These are phyloP conservation scores for Tuber melanosporum DNA, from an alignment of 495 filamentous ascomycete genomes.

Conservation along the genomic window DNA sequence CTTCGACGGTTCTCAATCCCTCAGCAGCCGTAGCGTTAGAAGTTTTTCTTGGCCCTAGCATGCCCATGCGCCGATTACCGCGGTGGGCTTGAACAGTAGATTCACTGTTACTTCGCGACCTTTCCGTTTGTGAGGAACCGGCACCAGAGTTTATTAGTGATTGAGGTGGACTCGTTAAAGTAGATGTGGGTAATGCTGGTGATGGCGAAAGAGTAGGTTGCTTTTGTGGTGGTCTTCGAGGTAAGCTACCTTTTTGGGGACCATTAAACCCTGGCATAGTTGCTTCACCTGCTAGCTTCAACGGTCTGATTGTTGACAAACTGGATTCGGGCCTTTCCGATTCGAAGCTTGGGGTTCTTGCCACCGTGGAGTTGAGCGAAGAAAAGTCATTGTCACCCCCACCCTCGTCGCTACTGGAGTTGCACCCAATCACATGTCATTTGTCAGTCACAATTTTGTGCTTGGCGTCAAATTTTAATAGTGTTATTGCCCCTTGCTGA, in stretches of 20 bases:
- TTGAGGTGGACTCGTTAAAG: conserved; percentile 11
- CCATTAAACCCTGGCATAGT: background rate
- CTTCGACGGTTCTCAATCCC: conserved; percentile 69
- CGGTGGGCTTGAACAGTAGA: conserved; percentile 55
- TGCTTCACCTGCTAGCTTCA: conserved; percentile 14
- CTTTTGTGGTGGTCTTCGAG: conserved; percentile 33
- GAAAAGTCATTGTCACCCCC: conserved; percentile 44
- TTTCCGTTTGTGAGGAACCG: conserved; percentile 52
- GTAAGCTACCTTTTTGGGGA: conserved; percentile 18
- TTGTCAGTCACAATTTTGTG: conserved; percentile 12
- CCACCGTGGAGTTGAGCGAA: conserved; percentile 38
- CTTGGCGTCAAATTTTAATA: background rate
- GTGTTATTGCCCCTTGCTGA: conserved; percentile 33
- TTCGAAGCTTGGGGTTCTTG: conserved; percentile 32
- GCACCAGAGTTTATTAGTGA: background rate
- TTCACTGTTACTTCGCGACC: conserved; percentile 85
- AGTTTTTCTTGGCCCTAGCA: conserved; percentile 63
- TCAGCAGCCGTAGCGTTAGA: conserved; percentile 40
- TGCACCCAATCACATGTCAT: conserved; percentile 4
- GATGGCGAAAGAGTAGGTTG: conserved; percentile 10
- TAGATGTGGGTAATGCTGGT: conserved; percentile 14
- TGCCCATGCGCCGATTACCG: conserved; percentile 69
- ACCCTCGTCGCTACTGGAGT: conserved; percentile 47
- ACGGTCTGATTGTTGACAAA: conserved; percentile 21
- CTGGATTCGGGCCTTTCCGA: conserved; percentile 12